Percentiles rank a stretch among this genome's conserved stretches.
Conservation (phyloP, 1,284 basidiomycete genomes). For the Fistulinella cinereoalba region DNA sequence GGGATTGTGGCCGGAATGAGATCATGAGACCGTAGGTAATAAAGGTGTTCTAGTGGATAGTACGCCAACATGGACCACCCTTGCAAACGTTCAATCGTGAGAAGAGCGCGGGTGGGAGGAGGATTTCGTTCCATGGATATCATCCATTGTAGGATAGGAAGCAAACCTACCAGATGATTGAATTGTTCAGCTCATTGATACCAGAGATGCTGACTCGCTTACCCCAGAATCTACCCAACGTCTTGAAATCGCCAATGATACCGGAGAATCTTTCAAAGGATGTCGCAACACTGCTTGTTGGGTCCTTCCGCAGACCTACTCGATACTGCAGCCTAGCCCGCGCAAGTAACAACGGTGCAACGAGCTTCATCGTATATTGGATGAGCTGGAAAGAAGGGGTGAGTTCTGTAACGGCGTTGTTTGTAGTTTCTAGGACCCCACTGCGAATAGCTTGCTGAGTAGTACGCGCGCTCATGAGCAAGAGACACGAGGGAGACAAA, state of each 20-base stretch:
- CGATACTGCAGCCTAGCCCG: constrained; percentile 67
- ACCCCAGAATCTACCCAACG: constrained; percentile 78
- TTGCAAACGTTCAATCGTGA: constrained; percentile 77
- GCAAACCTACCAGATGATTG: constrained; percentile 47
- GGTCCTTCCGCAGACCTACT: constrained; percentile 50
- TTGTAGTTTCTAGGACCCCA: constrained; percentile 23
- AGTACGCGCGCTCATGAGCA: constrained; percentile 15
- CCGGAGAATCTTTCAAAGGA: constrained; percentile 53
- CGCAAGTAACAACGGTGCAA: constrained; percentile 61
- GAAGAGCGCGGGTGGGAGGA: constrained; percentile 63
- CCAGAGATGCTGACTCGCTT: constrained; percentile 18
- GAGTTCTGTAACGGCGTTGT: neutral
- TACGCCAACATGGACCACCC: constrained; percentile 82
- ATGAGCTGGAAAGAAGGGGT: constrained; percentile 47
- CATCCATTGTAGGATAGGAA: constrained; percentile 78
- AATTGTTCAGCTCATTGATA: neutral
- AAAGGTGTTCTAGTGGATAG: constrained; percentile 79
- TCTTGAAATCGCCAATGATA: constrained; percentile 64
- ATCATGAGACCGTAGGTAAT: constrained; percentile 63
- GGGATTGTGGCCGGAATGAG: constrained; percentile 56
- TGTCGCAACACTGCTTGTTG: constrained; percentile 52
- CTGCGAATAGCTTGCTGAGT: constrained; percentile 73
- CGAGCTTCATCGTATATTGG: constrained; percentile 66
- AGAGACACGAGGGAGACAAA: constrained; percentile 7
- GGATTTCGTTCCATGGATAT: constrained; percentile 66